Evolutionary conservation across 306 rosid genomes (phyloP), one percentile per base, ranked within the genome.

Genomic region (Rubus idaeus): DNA sequence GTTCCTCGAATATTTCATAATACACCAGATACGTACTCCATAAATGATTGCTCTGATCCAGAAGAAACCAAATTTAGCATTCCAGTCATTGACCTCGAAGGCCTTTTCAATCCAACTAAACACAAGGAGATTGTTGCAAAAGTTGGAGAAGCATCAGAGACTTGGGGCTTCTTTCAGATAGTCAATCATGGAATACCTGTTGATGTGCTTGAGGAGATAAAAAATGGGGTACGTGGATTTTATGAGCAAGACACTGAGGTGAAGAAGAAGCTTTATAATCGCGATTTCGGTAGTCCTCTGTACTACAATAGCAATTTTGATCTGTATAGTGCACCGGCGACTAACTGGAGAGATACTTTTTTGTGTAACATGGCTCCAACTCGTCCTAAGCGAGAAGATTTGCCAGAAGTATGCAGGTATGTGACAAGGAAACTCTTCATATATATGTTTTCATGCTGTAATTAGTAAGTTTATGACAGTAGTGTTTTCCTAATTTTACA

Each of bases 1-100:
- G 65, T 92, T 46, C 94, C 97, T 13, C 80, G 49, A 14, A 64
- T 87, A 3, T 92, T 90, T 77, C 5, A 76, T 79, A 39, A 40
- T 10, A 79, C 72, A 44, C 67, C 20, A 4, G 46, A 77, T 20
- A 12, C 63, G 7, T 35, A 30, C 8, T 66, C 51, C 51, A 23
- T 37, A 7, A 23, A 21, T 14, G 51, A 73, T 4, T 67, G 17
- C 75, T 74, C 77, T 14, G 60, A 11, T 17, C 40, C 26, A 18
- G 35, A 42, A 16, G 60, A 65, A 42, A 18, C 57, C 68, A 78
- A 74, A 26, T 6, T 74, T 12, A 52, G 71, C 3, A 73, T 85
- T 42, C 83, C 80, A 3, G 70, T 83, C 67, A 82, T 90, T 46
- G 90, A 88, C 49, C 77, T 80, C 20, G 74, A 67, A n/a, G 77